Conservation (phyloP, 129 eudicot genomes). For the Helianthus tuberosus region DNA sequence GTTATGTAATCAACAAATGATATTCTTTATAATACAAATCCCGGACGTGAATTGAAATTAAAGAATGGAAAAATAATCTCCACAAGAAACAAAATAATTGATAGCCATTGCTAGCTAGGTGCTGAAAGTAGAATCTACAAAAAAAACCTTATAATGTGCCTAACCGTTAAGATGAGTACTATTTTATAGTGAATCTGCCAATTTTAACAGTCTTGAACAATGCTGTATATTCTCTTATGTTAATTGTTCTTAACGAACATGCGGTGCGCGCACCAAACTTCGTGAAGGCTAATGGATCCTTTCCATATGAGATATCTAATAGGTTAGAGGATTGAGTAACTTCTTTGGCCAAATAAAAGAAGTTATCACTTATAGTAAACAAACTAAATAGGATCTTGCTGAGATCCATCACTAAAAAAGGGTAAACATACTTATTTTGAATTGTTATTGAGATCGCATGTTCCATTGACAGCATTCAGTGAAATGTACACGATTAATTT, state of each 20-base stretch:
- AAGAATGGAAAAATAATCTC: not conserved
- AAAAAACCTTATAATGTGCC: not conserved
- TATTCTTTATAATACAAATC: too few relatives aligned
- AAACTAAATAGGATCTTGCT: too few relatives aligned
- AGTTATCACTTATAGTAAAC: too few relatives aligned
- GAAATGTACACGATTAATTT: too few relatives aligned
- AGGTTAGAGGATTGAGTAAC: too few relatives aligned
- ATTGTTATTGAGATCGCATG: too few relatives aligned
- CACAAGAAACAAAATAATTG: not conserved
- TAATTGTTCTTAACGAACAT: not conserved
- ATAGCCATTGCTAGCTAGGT: not conserved
- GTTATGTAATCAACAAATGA: not conserved
- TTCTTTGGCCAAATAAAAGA: too few relatives aligned
- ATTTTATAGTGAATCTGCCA: not conserved
- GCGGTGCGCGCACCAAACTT: not conserved
- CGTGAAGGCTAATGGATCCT: not conserved
- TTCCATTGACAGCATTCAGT: too few relatives aligned
- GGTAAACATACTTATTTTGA: too few relatives aligned
- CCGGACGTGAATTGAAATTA: not conserved
- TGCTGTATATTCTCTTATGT: not conserved
- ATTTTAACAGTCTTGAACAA: not conserved
- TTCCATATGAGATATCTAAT: not conserved
- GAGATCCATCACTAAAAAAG: too few relatives aligned
- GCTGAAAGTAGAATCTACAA: not conserved
- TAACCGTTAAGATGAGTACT: not conserved